Conservation (phyloP, 2,329 filamentous ascomycete genomes). For the Chalaropsis thielavioides region DNA sequence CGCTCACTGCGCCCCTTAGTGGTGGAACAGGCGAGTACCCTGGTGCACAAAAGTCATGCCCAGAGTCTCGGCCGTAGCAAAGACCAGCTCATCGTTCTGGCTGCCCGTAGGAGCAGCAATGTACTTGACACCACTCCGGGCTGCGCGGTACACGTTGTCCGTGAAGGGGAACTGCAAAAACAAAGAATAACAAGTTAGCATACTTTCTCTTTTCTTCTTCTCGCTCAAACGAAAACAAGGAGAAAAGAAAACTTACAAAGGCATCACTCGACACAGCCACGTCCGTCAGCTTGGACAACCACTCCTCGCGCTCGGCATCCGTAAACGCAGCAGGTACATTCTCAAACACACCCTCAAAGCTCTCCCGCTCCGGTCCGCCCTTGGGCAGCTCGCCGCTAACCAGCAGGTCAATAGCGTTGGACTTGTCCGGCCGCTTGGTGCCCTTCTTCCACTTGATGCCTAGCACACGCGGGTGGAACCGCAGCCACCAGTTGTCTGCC, state of each 20-base stretch:
- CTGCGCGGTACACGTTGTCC: conserved; percentile 90
- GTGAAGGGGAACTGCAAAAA: conserved; percentile 74
- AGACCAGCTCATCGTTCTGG: conserved; percentile 68
- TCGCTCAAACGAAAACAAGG: neutral
- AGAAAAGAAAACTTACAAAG: conserved; percentile 50
- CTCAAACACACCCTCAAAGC: conserved; percentile 82
- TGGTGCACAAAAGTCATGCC: conserved; percentile 94
- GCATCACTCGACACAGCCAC: conserved; percentile 89
- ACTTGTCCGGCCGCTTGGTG: conserved; percentile 91
- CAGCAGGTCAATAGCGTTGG: conserved; percentile 91
- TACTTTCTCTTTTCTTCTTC: neutral
- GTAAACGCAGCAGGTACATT: conserved; percentile 75
- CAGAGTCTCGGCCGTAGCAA: conserved; percentile 81
- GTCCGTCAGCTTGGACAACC: conserved; percentile 66
- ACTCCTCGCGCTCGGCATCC: conserved; percentile 66
- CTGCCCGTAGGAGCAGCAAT: conserved; percentile 85
- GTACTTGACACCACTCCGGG: conserved; percentile 83
- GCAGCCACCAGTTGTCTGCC: conserved; percentile 99
- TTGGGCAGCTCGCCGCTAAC: conserved; percentile 82
- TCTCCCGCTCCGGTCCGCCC: conserved; percentile 66
- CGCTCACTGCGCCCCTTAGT: conserved; percentile 38
- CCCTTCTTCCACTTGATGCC: conserved; percentile 94
- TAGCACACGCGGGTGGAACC: conserved; percentile 83
- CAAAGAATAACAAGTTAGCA: conserved; percentile 20
- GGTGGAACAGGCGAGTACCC: conserved; percentile 85